These are phyloP conservation scores for Wickerhamomyces ciferrii DNA, from an alignment of 805 yeast genomes.

Conservation along the genomic window DNA sequence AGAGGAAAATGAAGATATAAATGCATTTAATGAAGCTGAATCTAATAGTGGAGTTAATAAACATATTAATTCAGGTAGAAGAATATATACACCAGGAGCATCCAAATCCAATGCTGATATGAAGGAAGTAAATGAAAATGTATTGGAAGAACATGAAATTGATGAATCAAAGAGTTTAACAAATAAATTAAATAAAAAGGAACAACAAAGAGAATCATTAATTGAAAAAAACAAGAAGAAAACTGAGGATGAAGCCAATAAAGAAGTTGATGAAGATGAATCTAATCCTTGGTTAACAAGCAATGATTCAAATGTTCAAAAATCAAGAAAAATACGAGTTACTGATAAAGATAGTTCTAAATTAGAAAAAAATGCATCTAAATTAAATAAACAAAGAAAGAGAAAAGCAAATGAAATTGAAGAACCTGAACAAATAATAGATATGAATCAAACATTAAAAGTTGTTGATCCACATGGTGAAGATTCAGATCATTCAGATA, in stretches of 20 bases:
- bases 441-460: slow-evolving; percentile 48
- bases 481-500: slow-evolving; percentile 25
- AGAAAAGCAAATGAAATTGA: slow-evolving; percentile 27
- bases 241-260: slow-evolving; percentile 1
- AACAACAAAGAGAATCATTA: slow-evolving; percentile 9
- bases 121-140: slow-evolving; percentile 28
- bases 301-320: slow-evolving; percentile 24
- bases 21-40: slow-evolving; percentile 28
- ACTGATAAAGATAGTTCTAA: slow-evolving; percentile 47
- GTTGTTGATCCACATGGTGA: slow-evolving; percentile 42
- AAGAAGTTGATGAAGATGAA: slow-evolving; percentile 18
- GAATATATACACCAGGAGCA: slow-evolving; percentile 65
- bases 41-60: slow-evolving; percentile 41
- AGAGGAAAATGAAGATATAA: slow-evolving; percentile 40
- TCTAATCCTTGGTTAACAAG: slow-evolving; percentile 49
- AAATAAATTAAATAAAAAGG: slow-evolving; percentile 30
- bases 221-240: slow-evolving; percentile 1
- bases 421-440: slow-evolving; percentile 34
- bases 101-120: slow-evolving; percentile 23
- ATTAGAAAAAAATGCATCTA: slow-evolving; percentile 36
- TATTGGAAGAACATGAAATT: slow-evolving; percentile 39
- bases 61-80: slow-evolving; percentile 67
- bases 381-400: slow-evolving; percentile 22
- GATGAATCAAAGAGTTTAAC: slow-evolving; percentile 45
- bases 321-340: slow-evolving; percentile 40